A percentile compares a stretch with the other conserved stretches of the same genome.
These are phyloP conservation scores for Trametes maxima DNA, from an alignment of 768 basidiomycete species.

Conservation along the genomic window DNA sequence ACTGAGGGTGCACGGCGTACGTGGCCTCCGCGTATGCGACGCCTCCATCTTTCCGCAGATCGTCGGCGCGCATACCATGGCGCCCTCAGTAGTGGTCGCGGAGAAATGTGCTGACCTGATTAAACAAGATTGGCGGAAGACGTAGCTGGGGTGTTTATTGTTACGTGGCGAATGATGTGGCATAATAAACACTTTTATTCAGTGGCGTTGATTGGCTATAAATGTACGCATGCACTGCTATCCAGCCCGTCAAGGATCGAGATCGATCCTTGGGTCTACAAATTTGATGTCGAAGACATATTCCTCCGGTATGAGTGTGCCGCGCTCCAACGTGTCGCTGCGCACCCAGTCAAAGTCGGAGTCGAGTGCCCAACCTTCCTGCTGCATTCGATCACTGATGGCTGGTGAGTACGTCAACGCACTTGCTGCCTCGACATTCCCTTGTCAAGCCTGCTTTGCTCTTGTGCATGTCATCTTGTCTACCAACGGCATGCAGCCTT, in stretches of 20 bases:
- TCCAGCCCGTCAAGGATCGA: background rate
- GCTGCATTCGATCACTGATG: background rate
- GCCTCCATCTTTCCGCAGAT: slow-evolving; percentile 32
- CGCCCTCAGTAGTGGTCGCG: slow-evolving; percentile 38
- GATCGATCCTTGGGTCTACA: background rate
- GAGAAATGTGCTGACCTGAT: slow-evolving; percentile 44
- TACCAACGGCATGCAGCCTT: no score
- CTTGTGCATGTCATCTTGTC: no score
- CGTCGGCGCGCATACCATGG: slow-evolving; percentile 37
- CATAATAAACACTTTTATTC: background rate
- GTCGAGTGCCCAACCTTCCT: background rate
- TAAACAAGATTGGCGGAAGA: slow-evolving; percentile 1
- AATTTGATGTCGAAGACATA: background rate
- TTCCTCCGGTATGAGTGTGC: background rate
- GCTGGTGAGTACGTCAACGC: no score
- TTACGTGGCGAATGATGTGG: no score
- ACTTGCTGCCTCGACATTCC: no score
- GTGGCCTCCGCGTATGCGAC: slow-evolving; percentile 40
- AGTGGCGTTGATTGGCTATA: background rate
- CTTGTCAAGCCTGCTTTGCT: no score
- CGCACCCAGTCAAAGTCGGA: background rate
- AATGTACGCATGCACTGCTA: no score
- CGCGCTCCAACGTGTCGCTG: background rate
- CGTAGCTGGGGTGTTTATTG: background rate
- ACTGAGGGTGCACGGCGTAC: slow-evolving; percentile 46